Percentiles rank a stretch among this genome's conserved stretches.
Conservation (phyloP, 805 yeast species). For the Saccharomyces jurei region DNA sequence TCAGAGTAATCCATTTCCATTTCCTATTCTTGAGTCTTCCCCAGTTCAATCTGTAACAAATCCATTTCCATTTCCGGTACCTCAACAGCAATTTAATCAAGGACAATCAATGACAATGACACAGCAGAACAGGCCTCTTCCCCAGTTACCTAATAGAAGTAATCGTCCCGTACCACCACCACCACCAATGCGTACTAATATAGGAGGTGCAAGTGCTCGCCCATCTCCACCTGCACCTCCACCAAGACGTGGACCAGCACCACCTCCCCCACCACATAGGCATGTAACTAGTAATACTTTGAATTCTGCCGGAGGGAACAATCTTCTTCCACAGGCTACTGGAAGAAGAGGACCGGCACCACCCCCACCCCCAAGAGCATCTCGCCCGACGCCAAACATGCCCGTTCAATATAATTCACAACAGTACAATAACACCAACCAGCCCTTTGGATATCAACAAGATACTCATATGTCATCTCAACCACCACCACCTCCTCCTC, state of each 20-base stretch:
- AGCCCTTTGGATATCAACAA: slow-evolving; percentile 1
- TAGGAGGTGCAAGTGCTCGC: neutral
- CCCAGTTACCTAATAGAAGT: slow-evolving; percentile 7
- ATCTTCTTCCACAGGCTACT: neutral
- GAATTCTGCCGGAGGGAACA: neutral
- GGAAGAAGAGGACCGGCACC: slow-evolving; percentile 15
- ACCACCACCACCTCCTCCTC: slow-evolving; percentile 9
- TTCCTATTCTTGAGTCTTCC: slow-evolving; percentile 7
- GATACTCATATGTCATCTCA: neutral
- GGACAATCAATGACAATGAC: slow-evolving; percentile 6
- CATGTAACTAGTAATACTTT: slow-evolving; percentile 6
- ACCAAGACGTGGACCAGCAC: slow-evolving; percentile 27
- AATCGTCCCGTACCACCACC: slow-evolving; percentile 1
- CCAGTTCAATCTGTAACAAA: slow-evolving; percentile 4
- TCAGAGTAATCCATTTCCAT: slow-evolving; percentile 5
- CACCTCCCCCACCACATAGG: slow-evolving; percentile 20
- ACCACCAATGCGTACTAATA: slow-evolving; percentile 1
- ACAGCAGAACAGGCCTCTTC: slow-evolving; percentile 5
- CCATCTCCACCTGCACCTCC: slow-evolving; percentile 21
- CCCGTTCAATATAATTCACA: neutral
- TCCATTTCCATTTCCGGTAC: slow-evolving; percentile 4
- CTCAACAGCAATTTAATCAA: slow-evolving; percentile 3
- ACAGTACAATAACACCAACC: slow-evolving; percentile 1
- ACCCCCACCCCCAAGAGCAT: slow-evolving; percentile 19
- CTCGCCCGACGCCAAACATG: slow-evolving; percentile 8